Evolutionary conservation across 441 rosid species (phyloP).

Genomic region (Gossypium trilobum): DNA sequence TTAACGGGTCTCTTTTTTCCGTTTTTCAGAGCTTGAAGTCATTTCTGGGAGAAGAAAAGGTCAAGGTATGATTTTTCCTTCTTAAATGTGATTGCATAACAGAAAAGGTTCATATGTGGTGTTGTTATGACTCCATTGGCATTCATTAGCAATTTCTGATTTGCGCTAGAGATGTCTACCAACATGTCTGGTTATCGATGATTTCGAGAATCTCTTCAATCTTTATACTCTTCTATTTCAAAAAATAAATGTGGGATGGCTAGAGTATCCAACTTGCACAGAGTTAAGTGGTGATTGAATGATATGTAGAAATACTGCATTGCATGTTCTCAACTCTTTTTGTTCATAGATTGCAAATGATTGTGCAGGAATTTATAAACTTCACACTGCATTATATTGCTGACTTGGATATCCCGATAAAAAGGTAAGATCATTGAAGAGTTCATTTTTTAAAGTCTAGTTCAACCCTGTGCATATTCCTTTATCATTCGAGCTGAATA

Average conservation of each 20-base stretch:
- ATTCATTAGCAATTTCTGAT: not conserved
- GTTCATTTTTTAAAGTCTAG: constrained; percentile 12
- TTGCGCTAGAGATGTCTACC: not conserved
- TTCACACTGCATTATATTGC: constrained; percentile 84
- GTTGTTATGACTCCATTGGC: not conserved
- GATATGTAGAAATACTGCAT: not conserved
- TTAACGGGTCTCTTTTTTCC: constrained; percentile 19
- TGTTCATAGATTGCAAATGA: constrained; percentile 19
- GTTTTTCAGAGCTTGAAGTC: constrained; percentile 71
- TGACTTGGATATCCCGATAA: constrained; percentile 95
- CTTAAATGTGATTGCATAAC: not conserved
- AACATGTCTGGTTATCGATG: not conserved
- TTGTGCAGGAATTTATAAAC: constrained; percentile 73
- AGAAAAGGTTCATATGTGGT: not conserved
- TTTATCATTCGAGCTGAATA: constrained; percentile 12
- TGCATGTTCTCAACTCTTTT: not conserved
- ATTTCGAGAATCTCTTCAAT: not conserved
- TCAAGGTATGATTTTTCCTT: constrained; percentile 43
- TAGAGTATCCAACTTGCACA: not conserved
- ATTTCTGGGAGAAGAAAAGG: constrained; percentile 71
- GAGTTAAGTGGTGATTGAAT: not conserved
- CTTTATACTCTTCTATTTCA: not conserved
- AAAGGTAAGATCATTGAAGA: constrained; percentile 43
- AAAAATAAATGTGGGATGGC: not conserved
- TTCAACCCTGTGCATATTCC: constrained; percentile 2